Evolutionary conservation across 495 filamentous ascomycete species (phyloP), one percentile per base, ranked within the genome.

Genomic region (Xylaria sp.): DNA sequence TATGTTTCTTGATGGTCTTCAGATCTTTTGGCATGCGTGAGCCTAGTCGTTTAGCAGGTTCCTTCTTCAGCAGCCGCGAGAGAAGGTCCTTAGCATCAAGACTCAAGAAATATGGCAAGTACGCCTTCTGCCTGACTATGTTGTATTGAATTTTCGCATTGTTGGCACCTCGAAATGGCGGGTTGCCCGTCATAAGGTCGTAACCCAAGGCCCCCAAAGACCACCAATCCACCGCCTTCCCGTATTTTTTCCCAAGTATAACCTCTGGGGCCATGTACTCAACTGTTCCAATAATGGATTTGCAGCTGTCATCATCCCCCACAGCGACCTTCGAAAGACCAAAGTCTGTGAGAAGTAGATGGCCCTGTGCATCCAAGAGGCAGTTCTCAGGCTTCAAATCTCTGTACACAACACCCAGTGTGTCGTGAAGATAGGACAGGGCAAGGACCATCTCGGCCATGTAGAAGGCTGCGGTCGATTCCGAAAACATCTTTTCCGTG

Each of bases 251-350:
- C 70, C 93, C 93, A 53, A 86, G 86, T 73, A 99, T 90, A 46
- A 99, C 91, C 82, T 99, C 96, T 5, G 96, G 96, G 0, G 96
- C 96, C 97, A 98, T 98, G 87, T 98, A 99, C 75, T 98, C 96
- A 73, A 97, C 89, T 2, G 96, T 99, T 70, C 96, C 96, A 15
- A 97, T 91, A 72, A 93, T 87, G 48, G 93, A 97, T 78, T 92
- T 92, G 86, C 94, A 97, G 73, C 86, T 85, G 73, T 89, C 88
- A 50, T 93, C 92, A 29, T 91, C 87, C 72, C 93, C 91, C 43
- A 96, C 86, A n/a, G 93, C 89, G 40, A 98, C 96, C 80, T 99
- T 99, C 81, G 91, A 95, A 40, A 99, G 91, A 9, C 96, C 96
- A 73, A 99, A 99, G 83, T 99, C 96, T 40, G 96, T 98, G 29